Evolutionary conservation across 495 filamentous ascomycete species (phyloP), one percentile per base, ranked within the genome.

Genomic region (Penicillium taxi): DNA sequence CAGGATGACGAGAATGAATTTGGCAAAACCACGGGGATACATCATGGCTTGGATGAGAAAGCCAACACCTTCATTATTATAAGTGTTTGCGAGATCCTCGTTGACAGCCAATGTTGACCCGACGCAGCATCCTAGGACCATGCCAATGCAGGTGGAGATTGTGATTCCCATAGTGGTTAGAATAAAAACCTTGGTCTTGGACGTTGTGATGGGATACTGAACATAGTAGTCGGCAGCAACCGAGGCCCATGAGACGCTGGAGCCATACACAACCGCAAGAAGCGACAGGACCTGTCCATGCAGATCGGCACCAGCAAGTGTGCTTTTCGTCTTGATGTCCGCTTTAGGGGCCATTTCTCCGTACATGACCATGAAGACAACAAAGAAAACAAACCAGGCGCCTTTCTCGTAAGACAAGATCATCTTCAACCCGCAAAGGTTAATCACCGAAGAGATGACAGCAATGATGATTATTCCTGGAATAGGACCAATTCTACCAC

Each of bases 191-290:
- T 71, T 76, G 30, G 60, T 47, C 32, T 64, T 63, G 13, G 63
- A 57, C 5, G 69, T 73, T 15, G 66, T 53, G 32, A 61, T 65
- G 0, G 76, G 77, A 43, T 79, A 80, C 25, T 79, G 67, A 6
- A 75, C 73, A 47, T 80, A 80, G 47, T 73, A 82, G 45, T 81
- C 78, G 0, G 68, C 67, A 0, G 70, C 74, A 27, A 79, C 74
- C 4, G 77, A 74, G 16, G 64, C 67, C 74, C 78, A 76, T 22
- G 69, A 75, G 1, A 67, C 70, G n/a, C 70, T 70, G 4, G 67
- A 73, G 14, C 72, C 73, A 48, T 77, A 81, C 32, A 75, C 56
- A 38, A 80, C 65, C 31, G 69, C 59, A 15, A 79, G 53, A 38
- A 78, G 57, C 22, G 52, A 71, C 21, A 81, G 59, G 13, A 71